Evolutionary conservation across 768 basidiomycete genomes (phyloP), one percentile per base, ranked within the genome.

Genomic region (Boletus huronensis): DNA sequence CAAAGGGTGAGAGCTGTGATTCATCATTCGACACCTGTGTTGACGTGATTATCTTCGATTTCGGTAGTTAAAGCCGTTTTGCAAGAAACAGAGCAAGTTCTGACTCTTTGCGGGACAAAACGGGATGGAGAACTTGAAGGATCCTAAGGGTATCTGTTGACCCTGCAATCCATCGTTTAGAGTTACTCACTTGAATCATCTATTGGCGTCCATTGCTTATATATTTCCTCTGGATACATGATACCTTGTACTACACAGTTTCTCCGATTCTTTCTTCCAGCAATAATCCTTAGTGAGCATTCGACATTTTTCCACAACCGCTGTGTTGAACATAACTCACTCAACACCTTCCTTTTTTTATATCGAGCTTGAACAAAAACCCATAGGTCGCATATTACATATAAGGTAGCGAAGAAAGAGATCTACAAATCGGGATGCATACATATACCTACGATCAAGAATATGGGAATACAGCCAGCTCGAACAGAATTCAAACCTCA

Each of bases 1-100:
- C 71, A n/a, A 75, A 68, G 57, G 75, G 77, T 78, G 53, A 54
- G 70, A 47, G 8, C 10, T 25, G 11, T 21, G 34, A 28, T 44
- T 49, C 35, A 28, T 48, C 9, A 2, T 38, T 31, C 31, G 17
- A 42, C 8, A 6, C 31, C 21, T 34, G 28, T n/a, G 26, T 48
- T 66, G 28, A 68, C 9, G 43, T 50, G 28, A 26, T 34, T 40
- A 21, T 43, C 26, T 36, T 57, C 23, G 16, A 35, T 38, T 28
- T 57, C 11, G 17, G 9, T 53, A 79, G 78, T 79, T 11, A 65
- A 74, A 53, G 64, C 72, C 19, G 73, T 72, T 34, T 54, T 79
- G 26, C 76, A 79, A 45, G 78, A 79, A 64, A 74, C 75, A 6
- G 73, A 75, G 47, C 76, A 73, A 39, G 76, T 78, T 50, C 66